Evolutionary conservation across 2,329 filamentous ascomycete genomes (phyloP), one percentile per base, ranked within the genome.

Genomic region (Didymellaceae sp.): DNA sequence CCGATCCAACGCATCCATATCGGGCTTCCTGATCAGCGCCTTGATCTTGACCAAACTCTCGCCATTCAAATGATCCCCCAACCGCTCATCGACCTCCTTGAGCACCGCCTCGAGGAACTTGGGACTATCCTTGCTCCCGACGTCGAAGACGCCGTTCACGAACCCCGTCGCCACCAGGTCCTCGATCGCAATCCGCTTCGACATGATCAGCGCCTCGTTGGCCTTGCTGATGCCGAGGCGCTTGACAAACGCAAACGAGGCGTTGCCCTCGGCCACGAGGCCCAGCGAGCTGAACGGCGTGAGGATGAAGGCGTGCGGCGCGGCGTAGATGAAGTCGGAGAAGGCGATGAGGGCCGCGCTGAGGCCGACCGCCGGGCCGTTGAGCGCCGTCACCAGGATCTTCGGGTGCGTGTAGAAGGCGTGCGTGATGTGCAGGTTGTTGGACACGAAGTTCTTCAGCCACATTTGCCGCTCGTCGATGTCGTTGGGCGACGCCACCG

Each of bases 361-460:
- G 24, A 97, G 86, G 5, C 94, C 94, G 44, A 99, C 82, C 9
- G 86, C 91, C 5, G 94, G 94, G 3, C 93, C 94, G 76, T 97
- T 97, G 59, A 97, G 86, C 0, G 90, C 94, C 0, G 87, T 87
- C 53, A 97, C 83, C 18, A 97, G 88, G 75, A 97, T 89, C 78
- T 97, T 97, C 63, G 91, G 90, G 76, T 97, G 94, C 11, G 86
- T 87, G 79, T 94, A 92, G 78, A 97, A 96, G 63, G 91, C 87
- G 64, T 90, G 87, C 2, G 92, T 94, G 65, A 90, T 83, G 80
- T 96, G 89, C 48, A 97, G 83, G 80, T 97, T 97, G 80, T 89
- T 88, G 61, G 87, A 80, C 9, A 90, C 88, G 75, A 97, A 96
- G 67, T 71, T 78, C 42, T 82, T 80, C 26, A 95, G 82, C 77